Percentiles rank a stretch among this genome's conserved stretches.
These are phyloP conservation scores for Venturia carpophila DNA, from an alignment of 2,329 filamentous ascomycete genomes.

Conservation along the genomic window DNA sequence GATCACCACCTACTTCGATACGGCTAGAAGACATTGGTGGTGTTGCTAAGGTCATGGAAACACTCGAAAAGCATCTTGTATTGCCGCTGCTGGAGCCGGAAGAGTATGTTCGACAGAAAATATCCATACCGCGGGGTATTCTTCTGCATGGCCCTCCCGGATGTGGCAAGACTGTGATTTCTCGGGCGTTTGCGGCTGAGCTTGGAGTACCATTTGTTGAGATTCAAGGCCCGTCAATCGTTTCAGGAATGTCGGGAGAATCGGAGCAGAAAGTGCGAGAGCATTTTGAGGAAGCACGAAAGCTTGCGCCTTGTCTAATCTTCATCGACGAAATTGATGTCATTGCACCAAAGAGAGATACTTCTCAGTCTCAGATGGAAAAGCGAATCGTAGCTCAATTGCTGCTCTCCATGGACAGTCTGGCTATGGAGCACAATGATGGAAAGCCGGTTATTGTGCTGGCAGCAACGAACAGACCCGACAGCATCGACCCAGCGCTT, in stretches of 20 bases:
- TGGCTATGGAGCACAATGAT: slow-evolving; percentile 62
- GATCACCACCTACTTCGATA: slow-evolving; percentile 58
- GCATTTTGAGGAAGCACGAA: slow-evolving; percentile 79
- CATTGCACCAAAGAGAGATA: slow-evolving; percentile 80
- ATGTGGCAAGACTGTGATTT: slow-evolving; percentile 80
- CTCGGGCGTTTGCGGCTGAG: slow-evolving; percentile 68
- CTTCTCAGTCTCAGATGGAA: slow-evolving; percentile 79
- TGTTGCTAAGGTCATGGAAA: slow-evolving; percentile 61
- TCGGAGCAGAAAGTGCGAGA: slow-evolving; percentile 81
- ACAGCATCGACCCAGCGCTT: slow-evolving; percentile 74
- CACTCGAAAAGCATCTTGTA: slow-evolving; percentile 63
- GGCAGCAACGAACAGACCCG: slow-evolving; percentile 81
- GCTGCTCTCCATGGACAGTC: slow-evolving; percentile 73
- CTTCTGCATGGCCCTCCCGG: slow-evolving; percentile 76
- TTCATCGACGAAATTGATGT: slow-evolving; percentile 91
- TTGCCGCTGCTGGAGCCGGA: slow-evolving; percentile 63
- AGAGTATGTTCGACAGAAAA: slow-evolving; percentile 53
- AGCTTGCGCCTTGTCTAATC: slow-evolving; percentile 77
- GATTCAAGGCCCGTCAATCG: slow-evolving; percentile 71
- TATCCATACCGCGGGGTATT: slow-evolving; percentile 66
- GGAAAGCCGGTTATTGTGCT: slow-evolving; percentile 79
- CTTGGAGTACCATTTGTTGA: slow-evolving; percentile 71
- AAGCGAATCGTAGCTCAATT: slow-evolving; percentile 79
- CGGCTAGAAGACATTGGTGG: slow-evolving; percentile 68
- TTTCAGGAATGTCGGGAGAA: slow-evolving; percentile 82